Percentiles rank a stretch among this genome's conserved stretches.
Evolutionary conservation across 148 eudicot genomes (phyloP).

Genomic region (Nyssa sinensis): DNA sequence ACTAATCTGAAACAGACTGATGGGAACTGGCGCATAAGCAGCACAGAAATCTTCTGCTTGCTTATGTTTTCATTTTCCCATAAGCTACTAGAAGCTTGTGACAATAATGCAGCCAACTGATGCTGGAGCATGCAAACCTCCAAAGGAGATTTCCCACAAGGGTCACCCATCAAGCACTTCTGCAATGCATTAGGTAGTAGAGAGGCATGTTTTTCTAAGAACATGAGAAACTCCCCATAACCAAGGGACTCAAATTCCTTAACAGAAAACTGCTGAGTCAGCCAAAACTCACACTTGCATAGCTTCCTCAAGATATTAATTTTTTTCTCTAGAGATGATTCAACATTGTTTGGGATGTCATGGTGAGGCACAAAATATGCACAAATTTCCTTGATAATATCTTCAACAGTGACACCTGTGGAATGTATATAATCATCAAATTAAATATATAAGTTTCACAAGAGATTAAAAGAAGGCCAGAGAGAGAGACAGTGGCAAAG

Average conservation of each 20-base stretch:
- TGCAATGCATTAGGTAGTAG: constrained; percentile 47
- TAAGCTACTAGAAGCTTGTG: constrained; percentile 68
- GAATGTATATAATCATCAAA: constrained; percentile 10
- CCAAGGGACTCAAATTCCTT: constrained; percentile 73
- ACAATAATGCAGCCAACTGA: constrained; percentile 57
- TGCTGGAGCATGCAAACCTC: constrained; percentile 60
- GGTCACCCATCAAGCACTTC: constrained; percentile 37
- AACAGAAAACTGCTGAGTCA: constrained; percentile 62
- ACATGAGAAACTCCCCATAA: constrained; percentile 63
- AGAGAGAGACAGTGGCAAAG: background rate
- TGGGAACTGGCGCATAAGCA: constrained; percentile 81
- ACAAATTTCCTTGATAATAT: constrained; percentile 49
- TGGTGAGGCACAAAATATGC: constrained; percentile 46
- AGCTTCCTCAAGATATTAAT: constrained; percentile 50
- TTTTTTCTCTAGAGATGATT: constrained; percentile 35
- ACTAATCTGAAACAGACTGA: constrained; percentile 45
- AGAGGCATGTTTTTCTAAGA: constrained; percentile 50
- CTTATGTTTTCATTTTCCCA: constrained; percentile 54
- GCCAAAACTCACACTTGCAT: constrained; percentile 66
- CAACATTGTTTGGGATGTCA: constrained; percentile 23
- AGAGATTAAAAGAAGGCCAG: background rate
- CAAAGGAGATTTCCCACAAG: constrained; percentile 35
- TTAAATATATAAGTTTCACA: constrained; percentile 9
- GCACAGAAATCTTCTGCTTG: constrained; percentile 45
- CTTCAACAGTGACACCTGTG: constrained; percentile 59